Percentiles rank a stretch among this genome's conserved stretches.
Evolutionary conservation across 1,284 basidiomycete species (phyloP).

Genomic region (Somion occarium): DNA sequence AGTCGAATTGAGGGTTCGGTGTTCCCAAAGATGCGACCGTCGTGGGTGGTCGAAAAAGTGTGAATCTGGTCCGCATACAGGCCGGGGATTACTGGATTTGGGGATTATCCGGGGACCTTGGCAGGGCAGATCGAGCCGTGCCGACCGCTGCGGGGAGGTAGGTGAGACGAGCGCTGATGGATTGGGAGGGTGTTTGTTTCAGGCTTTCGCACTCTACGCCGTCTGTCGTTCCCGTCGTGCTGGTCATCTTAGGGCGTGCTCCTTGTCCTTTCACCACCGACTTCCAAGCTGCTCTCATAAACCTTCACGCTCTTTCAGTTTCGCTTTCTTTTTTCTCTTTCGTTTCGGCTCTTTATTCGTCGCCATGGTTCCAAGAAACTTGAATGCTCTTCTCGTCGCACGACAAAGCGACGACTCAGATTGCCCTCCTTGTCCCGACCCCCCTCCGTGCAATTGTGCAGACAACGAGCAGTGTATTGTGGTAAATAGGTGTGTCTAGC

Average conservation of each 20-base stretch:
- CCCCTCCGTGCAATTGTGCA: constrained; percentile 49
- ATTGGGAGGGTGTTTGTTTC: constrained; percentile 3
- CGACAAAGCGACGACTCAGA: constrained; percentile 19
- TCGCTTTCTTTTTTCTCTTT: constrained; percentile 17
- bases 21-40: not conserved
- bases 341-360: constrained; percentile 11
- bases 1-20: no score
- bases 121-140: not conserved
- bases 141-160: not conserved
- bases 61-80: not conserved
- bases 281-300: constrained; percentile 13
- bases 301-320: constrained; percentile 31
- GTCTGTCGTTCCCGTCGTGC: constrained; percentile 28
- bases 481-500: constrained; percentile 47
- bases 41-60: not conserved
- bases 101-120: not conserved
- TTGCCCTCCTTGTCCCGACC: constrained; percentile 31
- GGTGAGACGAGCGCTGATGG: not conserved
- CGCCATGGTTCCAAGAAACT: constrained; percentile 40
- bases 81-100: not conserved
- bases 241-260: constrained; percentile 27
- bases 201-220: constrained; percentile 18
- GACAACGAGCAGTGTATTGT: constrained; percentile 51
- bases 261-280: constrained; percentile 6
- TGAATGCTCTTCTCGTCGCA: constrained; percentile 40